Evolutionary conservation across 2,329 filamentous ascomycete species (phyloP).

Genomic region (Penicillium griseofulvum): DNA sequence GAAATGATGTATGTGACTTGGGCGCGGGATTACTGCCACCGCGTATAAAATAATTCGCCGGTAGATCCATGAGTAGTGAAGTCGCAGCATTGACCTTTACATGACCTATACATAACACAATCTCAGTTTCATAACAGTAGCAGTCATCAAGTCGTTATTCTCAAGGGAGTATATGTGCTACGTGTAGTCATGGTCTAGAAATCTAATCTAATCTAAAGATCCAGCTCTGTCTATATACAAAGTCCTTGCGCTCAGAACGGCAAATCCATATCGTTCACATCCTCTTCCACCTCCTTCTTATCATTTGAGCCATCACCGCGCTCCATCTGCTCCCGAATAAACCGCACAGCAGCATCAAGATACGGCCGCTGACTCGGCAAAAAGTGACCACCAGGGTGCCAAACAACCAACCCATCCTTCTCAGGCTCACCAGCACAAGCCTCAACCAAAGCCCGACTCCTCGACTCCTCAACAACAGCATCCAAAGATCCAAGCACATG

Average conservation of each 20-base stretch:
- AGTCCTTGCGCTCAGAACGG: conserved; percentile 49
- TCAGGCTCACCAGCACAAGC: conserved; percentile 58
- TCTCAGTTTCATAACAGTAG: not conserved
- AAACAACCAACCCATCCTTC: conserved; percentile 54
- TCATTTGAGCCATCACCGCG: conserved; percentile 12
- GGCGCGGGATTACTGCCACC: conserved; percentile 16
- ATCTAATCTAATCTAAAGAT: conserved; percentile 9
- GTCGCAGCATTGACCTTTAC: conserved; percentile 7
- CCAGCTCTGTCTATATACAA: conserved; percentile 12
- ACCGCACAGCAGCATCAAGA: conserved; percentile 71
- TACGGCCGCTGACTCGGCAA: conserved; percentile 80
- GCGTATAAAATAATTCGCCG: conserved; percentile 34
- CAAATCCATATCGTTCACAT: conserved; percentile 65
- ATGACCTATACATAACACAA: not conserved
- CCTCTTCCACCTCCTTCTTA: conserved; percentile 46
- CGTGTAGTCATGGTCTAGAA: not conserved
- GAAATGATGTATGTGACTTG: conserved; percentile 1
- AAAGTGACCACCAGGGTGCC: conserved; percentile 88
- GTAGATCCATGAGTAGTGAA: conserved; percentile 23
- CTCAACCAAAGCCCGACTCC: conserved; percentile 66
- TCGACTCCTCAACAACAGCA: conserved; percentile 77
- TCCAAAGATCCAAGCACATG: conserved; percentile 83
- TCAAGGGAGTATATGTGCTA: not conserved
- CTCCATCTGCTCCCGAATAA: conserved; percentile 59
- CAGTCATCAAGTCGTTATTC: not conserved